Conservation (phyloP, 169 alveolate species). For the Plasmodium cynomolgi region DNA sequence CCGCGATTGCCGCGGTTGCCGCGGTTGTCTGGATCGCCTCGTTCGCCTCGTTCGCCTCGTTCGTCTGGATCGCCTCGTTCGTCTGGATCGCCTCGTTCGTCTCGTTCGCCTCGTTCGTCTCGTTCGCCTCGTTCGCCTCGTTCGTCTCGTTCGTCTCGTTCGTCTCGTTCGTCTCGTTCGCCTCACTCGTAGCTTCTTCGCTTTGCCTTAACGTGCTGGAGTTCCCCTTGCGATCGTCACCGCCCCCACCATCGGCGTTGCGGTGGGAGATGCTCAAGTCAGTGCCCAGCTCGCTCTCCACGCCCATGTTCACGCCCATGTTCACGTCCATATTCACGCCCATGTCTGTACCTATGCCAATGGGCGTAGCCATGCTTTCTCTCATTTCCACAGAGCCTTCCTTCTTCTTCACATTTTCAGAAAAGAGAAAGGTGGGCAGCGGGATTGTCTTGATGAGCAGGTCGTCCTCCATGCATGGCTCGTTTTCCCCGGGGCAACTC, state of each 20-base stretch:
- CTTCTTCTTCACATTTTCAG: slow-evolving; percentile 36
- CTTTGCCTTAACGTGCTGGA: not conserved
- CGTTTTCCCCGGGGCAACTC: slow-evolving; percentile 10
- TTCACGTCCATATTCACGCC: too few relatives aligned
- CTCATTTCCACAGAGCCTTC: not conserved
- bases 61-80: too few relatives aligned
- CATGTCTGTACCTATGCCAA: too few relatives aligned
- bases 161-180: too few relatives aligned
- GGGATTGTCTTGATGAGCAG: slow-evolving; percentile 52
- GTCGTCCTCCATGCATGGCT: slow-evolving; percentile 29
- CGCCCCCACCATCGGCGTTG: not conserved
- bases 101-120: too few relatives aligned
- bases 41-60: too few relatives aligned
- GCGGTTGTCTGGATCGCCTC: not conserved
- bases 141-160: too few relatives aligned
- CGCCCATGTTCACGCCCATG: too few relatives aligned
- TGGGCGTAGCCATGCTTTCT: too few relatives aligned
- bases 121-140: too few relatives aligned
- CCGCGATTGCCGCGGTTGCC: not conserved
- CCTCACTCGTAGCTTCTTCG: not conserved
- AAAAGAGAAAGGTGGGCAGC: slow-evolving; percentile 48
- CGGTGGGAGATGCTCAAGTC: not conserved
- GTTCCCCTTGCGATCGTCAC: not conserved
- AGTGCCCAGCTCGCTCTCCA: too few relatives aligned
- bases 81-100: too few relatives aligned